phyloP scores from a whole-genome alignment of 805 yeast species.

The Kazachstania africana region DNA sequence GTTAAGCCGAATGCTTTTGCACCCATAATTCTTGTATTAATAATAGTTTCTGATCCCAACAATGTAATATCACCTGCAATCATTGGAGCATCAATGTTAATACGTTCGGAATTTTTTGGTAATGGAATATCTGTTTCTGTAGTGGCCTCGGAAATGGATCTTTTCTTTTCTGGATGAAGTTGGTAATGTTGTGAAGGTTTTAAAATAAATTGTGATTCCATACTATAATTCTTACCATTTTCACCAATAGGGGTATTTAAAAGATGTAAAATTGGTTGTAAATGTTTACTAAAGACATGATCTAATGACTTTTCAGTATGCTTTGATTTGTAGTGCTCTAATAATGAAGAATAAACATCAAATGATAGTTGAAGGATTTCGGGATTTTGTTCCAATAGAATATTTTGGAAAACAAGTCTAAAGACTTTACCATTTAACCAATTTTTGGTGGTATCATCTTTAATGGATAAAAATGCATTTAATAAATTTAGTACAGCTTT shows the following conservation, averaged over 20 bases:
- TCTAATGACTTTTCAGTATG: conserved; percentile 35
- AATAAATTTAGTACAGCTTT: conserved; percentile 76
- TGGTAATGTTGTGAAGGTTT: conserved; percentile 49
- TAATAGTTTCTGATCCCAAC: conserved; percentile 62
- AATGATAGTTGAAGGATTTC: conserved; percentile 56
- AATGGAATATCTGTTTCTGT: conserved; percentile 33
- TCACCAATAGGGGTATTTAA: conserved; percentile 92
- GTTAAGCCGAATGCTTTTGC: conserved; percentile 66
- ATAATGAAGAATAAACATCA: conserved; percentile 45
- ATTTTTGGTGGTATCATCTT: conserved; percentile 38
- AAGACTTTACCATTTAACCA: conserved; percentile 75
- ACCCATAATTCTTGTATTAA: conserved; percentile 65
- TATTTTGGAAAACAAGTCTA: conserved; percentile 73
- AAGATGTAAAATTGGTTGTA: conserved; percentile 49
- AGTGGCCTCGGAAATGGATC: conserved; percentile 19
- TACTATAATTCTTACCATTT: conserved; percentile 74
- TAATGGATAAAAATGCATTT: conserved; percentile 55
- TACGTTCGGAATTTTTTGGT: conserved; percentile 42
- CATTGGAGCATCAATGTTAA: conserved; percentile 89
- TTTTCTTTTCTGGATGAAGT: conserved; percentile 23
- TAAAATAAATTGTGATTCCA: conserved; percentile 65
- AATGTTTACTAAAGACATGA: conserved; percentile 41
- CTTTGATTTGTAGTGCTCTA: conserved; percentile 34
- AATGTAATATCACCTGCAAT: conserved; percentile 82
- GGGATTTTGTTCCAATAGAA: conserved; percentile 77